Conservation (phyloP, 2,329 filamentous ascomycete genomes). For the Cryphonectria radicalis region DNA sequence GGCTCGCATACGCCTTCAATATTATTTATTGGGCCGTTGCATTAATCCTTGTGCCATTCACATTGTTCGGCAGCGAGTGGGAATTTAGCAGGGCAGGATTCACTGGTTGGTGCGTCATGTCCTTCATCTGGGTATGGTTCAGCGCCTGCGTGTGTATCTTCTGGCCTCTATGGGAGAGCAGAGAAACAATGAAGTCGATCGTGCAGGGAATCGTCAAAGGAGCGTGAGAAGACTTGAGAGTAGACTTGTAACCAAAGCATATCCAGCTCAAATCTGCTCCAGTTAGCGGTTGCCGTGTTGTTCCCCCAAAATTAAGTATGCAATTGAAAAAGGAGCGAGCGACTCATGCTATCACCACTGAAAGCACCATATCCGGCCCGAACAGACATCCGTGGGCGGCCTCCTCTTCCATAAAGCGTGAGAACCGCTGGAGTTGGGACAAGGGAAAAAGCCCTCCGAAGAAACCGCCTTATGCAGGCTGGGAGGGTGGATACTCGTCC, state of each 20-base stretch:
- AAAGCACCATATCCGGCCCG: not conserved
- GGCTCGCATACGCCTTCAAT: conserved; percentile 43
- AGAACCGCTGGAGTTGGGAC: not conserved
- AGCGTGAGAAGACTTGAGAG: not conserved
- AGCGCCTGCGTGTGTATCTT: conserved; percentile 44
- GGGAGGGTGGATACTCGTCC: not conserved
- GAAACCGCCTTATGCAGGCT: not conserved
- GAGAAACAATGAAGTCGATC: conserved; percentile 38
- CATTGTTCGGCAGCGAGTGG: conserved; percentile 44
- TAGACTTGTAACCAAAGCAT: not conserved
- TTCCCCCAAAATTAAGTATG: not conserved
- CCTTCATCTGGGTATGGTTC: conserved; percentile 46
- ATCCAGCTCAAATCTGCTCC: not conserved
- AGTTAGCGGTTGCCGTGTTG: not conserved
- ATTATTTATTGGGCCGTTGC: conserved; percentile 41
- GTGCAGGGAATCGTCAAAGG: conserved; percentile 14
- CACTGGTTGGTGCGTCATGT: conserved; percentile 44
- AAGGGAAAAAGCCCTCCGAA: not conserved
- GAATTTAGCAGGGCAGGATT: conserved; percentile 42
- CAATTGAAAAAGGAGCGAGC: not conserved
- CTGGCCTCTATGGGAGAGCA: conserved; percentile 45
- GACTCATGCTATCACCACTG: not conserved
- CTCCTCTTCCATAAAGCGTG: not conserved
- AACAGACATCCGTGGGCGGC: not conserved
- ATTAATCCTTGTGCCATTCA: conserved; percentile 45